A percentile compares a stretch with the other conserved stretches of the same genome.
These are phyloP conservation scores for Fusarium sp. DNA, from an alignment of 2,329 filamentous ascomycete species.

Conservation along the genomic window DNA sequence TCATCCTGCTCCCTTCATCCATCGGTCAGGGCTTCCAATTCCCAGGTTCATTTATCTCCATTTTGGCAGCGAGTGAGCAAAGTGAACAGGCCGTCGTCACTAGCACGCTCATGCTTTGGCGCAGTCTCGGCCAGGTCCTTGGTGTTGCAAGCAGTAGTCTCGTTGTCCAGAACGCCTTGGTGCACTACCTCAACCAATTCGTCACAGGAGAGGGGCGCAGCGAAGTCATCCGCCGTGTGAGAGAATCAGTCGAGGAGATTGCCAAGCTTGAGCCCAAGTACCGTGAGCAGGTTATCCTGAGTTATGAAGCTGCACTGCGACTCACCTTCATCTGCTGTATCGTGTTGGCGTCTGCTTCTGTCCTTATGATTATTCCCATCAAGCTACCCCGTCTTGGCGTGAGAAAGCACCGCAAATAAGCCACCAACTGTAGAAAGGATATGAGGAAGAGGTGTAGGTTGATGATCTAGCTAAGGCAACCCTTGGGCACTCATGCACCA, in stretches of 20 bases:
- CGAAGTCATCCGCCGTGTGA: slow-evolving; percentile 66
- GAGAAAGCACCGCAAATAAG: slow-evolving; percentile 51
- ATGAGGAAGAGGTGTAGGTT: too few species aligned
- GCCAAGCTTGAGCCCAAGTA: slow-evolving; percentile 61
- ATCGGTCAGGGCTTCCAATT: slow-evolving; percentile 76
- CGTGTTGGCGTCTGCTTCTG: slow-evolving; percentile 63
- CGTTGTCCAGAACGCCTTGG: slow-evolving; percentile 79
- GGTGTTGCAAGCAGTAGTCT: slow-evolving; percentile 81
- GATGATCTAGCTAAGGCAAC: too few species aligned
- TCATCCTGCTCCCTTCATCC: slow-evolving; percentile 69
- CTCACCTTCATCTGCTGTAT: slow-evolving; percentile 62
- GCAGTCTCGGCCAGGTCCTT: slow-evolving; percentile 79
- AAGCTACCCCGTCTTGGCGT: slow-evolving; percentile 67
- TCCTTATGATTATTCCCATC: slow-evolving; percentile 65
- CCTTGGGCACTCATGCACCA: too few species aligned
- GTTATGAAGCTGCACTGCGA: slow-evolving; percentile 67
- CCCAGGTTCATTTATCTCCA: slow-evolving; percentile 73
- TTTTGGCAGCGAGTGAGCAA: slow-evolving; percentile 72
- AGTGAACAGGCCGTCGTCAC: slow-evolving; percentile 78
- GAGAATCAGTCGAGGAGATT: slow-evolving; percentile 70
- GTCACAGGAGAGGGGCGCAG: slow-evolving; percentile 73
- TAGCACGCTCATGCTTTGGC: slow-evolving; percentile 79
- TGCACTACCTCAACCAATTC: slow-evolving; percentile 69
- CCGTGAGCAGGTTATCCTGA: slow-evolving; percentile 67
- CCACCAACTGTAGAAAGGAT: too few species aligned